These are phyloP conservation scores for Ustilago trichophora DNA, from an alignment of 1,284 basidiomycete species.

Conservation along the genomic window DNA sequence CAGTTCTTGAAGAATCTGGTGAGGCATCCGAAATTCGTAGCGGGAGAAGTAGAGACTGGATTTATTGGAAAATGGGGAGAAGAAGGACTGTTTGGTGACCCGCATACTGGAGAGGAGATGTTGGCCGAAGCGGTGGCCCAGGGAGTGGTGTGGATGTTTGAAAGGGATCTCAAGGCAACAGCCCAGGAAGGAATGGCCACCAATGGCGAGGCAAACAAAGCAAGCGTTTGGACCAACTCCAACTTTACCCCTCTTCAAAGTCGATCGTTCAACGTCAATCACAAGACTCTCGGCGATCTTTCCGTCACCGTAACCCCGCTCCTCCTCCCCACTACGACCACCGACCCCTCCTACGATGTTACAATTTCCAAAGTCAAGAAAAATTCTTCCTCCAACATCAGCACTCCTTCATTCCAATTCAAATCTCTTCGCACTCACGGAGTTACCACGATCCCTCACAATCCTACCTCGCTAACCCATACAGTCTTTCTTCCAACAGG, in stretches of 20 bases:
- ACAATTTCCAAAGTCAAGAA: too few species aligned
- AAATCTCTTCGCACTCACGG: constrained; percentile 69
- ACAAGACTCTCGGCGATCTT: constrained; percentile 20
- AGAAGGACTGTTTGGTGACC: constrained; percentile 30
- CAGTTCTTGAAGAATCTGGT: constrained; percentile 85
- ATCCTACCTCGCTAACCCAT: not conserved
- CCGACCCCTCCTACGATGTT: too few species aligned
- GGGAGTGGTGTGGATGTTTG: constrained; percentile 10
- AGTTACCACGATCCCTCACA: constrained; percentile 1
- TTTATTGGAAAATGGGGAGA: constrained; percentile 74
- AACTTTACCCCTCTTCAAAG: not conserved
- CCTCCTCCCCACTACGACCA: too few species aligned
- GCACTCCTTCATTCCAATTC: too few species aligned
- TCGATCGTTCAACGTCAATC: constrained; percentile 1
- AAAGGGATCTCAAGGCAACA: constrained; percentile 4
- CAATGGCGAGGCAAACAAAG: constrained; percentile 1
- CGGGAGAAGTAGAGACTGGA: constrained; percentile 88
- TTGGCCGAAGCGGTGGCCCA: constrained; percentile 27
- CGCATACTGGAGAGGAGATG: constrained; percentile 10
- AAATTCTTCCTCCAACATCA: too few species aligned
- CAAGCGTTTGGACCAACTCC: constrained; percentile 10
- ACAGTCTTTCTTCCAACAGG: constrained; percentile 35
- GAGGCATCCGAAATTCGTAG: constrained; percentile 78
- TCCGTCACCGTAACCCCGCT: constrained; percentile 8
- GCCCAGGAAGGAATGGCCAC: constrained; percentile 76